These are phyloP conservation scores for Trypanosoma conorhini DNA, from an alignment of 208 protist species.

Conservation along the genomic window DNA sequence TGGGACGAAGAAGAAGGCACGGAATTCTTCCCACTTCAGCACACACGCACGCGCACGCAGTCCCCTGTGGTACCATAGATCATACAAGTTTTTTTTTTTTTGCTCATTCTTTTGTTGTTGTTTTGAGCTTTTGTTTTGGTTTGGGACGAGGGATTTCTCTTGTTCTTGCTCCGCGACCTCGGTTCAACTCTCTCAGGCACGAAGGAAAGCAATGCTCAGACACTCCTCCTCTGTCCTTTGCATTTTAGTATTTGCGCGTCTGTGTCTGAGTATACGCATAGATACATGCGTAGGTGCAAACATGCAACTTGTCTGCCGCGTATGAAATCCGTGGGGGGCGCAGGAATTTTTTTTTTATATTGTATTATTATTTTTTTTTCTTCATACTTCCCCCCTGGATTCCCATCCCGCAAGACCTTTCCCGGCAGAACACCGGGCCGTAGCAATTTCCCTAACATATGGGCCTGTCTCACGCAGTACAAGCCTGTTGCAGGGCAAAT, in stretches of 20 bases:
- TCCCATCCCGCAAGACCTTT: not conserved
- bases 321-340: no score
- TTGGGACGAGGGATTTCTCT: not conserved
- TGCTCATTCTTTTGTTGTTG: not conserved
- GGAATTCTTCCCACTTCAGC: conserved; percentile 13
- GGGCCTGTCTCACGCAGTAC: no score
- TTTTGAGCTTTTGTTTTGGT: not conserved
- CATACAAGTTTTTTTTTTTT: not conserved
- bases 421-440: no score
- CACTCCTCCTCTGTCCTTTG: no score
- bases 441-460: no score
- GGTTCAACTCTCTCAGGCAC: not conserved
- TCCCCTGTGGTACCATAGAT: conserved; percentile 32
- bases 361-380: not conserved
- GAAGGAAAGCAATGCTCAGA: not conserved
- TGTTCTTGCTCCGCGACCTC: not conserved
- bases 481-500: no score
- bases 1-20: conserved; percentile 1
- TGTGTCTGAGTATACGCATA: not conserved
- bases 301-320: not conserved
- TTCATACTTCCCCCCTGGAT: not conserved
- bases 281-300: not conserved
- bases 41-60: conserved; percentile 30
- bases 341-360: no score
- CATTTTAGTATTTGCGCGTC: not conserved